These are phyloP conservation scores for Ogataea methanolica DNA, from an alignment of 805 yeast genomes.

Conservation along the genomic window DNA sequence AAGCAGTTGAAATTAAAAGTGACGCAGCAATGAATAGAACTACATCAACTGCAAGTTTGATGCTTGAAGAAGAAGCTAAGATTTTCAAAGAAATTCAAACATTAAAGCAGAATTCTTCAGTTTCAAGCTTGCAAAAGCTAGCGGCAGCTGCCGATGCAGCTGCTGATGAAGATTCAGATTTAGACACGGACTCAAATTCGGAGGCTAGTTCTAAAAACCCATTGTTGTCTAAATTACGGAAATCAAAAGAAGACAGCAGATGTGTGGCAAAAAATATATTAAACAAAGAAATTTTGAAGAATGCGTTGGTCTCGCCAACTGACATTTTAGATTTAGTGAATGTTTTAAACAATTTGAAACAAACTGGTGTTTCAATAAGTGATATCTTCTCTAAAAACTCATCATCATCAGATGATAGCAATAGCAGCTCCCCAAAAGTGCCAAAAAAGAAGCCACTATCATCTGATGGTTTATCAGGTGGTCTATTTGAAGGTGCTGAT, in stretches of 20 bases:
- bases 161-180: neutral
- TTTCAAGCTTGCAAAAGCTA: neutral
- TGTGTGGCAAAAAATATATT: slow-evolving; percentile 5
- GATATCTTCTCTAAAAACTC: slow-evolving; percentile 20
- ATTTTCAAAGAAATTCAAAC: slow-evolving; percentile 10
- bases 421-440: neutral
- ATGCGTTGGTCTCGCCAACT: slow-evolving; percentile 30
- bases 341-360: slow-evolving; percentile 35
- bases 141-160: neutral
- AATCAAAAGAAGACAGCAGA: neutral
- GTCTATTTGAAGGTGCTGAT: neutral
- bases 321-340: slow-evolving; percentile 35
- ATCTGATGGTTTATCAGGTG: too few relatives aligned
- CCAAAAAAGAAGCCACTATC: too few relatives aligned
- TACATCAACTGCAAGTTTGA: slow-evolving; percentile 7
- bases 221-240: neutral
- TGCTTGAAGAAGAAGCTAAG: slow-evolving; percentile 19
- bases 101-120: neutral
- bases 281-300: slow-evolving; percentile 33
- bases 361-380: slow-evolving; percentile 36
- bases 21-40: slow-evolving; percentile 5
- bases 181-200: neutral
- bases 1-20: slow-evolving; percentile 11
- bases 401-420: neutral
- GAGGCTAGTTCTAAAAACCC: neutral